Conservation (phyloP, 345 rosid species). For the Citrus sinensis region DVS_A1.0 CM039162.1:21035501-21036000, state of each 20-base stretch:
- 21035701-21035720: not conserved
- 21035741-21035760: not conserved
- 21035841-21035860: no score
- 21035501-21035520: not conserved
- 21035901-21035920: no score
- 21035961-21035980: not conserved
- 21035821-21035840: no score
- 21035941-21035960: not conserved
- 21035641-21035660: not conserved
- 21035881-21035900: no score
- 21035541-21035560: not conserved
- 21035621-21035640: not conserved
- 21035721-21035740: not conserved
- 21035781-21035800: not conserved
- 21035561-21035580: not conserved
- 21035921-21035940: no score
- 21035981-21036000: not conserved
- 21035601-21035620: not conserved
- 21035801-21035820: not conserved
- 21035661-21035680: not conserved
- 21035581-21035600: not conserved
- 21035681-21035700: not conserved
- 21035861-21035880: no score
- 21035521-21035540: not conserved
- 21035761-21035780: not conserved